Evolutionary conservation across 2,329 filamentous ascomycete species (phyloP).

Genomic region (Pyricularia sp.): DNA sequence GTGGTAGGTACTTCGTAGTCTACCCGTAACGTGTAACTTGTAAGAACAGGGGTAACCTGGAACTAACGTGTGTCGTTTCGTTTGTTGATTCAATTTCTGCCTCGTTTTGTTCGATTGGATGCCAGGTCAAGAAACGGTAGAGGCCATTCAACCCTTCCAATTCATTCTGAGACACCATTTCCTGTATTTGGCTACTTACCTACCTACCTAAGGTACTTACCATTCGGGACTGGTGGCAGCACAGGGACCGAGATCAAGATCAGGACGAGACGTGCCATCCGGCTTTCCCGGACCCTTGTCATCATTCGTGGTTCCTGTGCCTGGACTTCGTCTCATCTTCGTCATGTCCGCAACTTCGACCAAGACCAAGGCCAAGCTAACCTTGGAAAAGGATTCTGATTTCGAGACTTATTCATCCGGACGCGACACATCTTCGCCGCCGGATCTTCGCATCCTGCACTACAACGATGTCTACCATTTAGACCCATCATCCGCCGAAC

Average conservation of each 20-base stretch:
- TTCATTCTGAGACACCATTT: not conserved
- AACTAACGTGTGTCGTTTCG: not conserved
- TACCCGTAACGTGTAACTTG: not conserved
- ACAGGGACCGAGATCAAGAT: not conserved
- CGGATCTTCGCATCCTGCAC: constrained; percentile 71
- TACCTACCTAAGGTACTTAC: not conserved
- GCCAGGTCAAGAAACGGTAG: not conserved
- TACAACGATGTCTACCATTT: constrained; percentile 95
- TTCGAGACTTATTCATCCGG: constrained; percentile 19
- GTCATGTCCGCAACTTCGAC: not conserved
- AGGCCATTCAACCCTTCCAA: not conserved
- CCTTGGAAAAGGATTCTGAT: constrained; percentile 6
- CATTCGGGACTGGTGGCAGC: not conserved
- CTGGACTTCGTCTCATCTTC: not conserved
- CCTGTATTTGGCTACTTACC: not conserved
- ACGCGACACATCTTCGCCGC: constrained; percentile 19
- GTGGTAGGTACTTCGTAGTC: too few relatives aligned
- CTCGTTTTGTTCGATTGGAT: not conserved
- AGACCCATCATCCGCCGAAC: constrained; percentile 61
- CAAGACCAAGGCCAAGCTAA: constrained; percentile 1
- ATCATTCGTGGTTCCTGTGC: not conserved
- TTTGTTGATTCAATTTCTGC: not conserved
- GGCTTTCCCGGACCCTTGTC: not conserved
- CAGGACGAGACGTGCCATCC: not conserved
- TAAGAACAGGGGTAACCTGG: not conserved